Conservation (phyloP, 352 stramenopile genomes). For the Thalassiosira hispida region DNA sequence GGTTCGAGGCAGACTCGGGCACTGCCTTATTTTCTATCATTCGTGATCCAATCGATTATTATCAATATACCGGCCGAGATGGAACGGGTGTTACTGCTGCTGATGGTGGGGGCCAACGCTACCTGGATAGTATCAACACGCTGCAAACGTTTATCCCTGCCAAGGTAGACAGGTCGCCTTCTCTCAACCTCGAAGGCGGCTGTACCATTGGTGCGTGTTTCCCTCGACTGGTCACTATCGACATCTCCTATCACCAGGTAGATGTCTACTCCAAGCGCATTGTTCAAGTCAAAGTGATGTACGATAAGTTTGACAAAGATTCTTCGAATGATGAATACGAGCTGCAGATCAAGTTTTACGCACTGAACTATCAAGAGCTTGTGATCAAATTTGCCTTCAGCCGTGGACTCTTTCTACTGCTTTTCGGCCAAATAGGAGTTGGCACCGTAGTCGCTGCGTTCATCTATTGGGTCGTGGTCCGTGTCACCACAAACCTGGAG, state of each 20-base stretch:
- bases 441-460: constrained; percentile 87
- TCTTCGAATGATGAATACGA: constrained; percentile 88
- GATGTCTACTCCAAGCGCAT: constrained; percentile 91
- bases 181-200: constrained; percentile 86
- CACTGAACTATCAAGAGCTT: constrained; percentile 94
- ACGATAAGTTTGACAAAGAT: constrained; percentile 92
- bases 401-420: constrained; percentile 90
- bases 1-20: constrained; percentile 92
- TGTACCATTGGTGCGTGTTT: constrained; percentile 91
- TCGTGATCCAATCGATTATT: constrained; percentile 90
- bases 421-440: constrained; percentile 93
- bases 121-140: constrained; percentile 63
- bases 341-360: constrained; percentile 91
- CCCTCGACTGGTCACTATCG: constrained; percentile 90
- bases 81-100: too few relatives aligned
- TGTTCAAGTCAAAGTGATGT: constrained; percentile 89
- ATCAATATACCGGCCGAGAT: constrained; percentile 87
- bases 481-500: constrained; percentile 91
- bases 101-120: constrained; percentile 64
- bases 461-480: constrained; percentile 91
- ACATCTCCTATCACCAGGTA: constrained; percentile 94
- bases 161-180: constrained; percentile 88
- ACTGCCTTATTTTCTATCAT: constrained; percentile 92
- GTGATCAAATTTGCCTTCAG: constrained; percentile 97
- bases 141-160: constrained; percentile 95